Conservation (phyloP, 768 basidiomycete species). For the Fomitopsis pulvina region DNA sequence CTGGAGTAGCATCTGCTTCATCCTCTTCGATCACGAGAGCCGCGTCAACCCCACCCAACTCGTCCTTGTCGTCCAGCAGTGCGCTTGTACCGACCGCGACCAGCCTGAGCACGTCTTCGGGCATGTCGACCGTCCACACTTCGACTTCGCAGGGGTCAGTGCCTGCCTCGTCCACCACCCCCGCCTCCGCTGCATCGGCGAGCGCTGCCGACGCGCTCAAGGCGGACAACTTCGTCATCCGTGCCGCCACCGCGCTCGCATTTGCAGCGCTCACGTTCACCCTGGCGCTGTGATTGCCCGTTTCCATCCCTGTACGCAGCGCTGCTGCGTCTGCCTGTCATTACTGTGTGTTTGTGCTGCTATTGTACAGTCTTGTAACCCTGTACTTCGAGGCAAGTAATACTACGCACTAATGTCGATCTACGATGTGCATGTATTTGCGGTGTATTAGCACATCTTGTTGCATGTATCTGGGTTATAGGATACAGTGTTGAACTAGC, state of each 20-base stretch:
- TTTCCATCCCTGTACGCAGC: not conserved
- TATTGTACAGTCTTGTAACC: not conserved
- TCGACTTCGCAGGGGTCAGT: not conserved
- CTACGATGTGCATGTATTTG: slow-evolving; percentile 1
- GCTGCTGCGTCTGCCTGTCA: not conserved
- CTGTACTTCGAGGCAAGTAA: not conserved
- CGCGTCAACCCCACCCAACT: slow-evolving; percentile 2
- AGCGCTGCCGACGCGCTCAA: slow-evolving; percentile 11
- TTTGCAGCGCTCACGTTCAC: slow-evolving; percentile 18
- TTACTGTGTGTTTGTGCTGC: not conserved
- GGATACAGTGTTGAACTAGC: not conserved
- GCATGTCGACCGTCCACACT: not conserved
- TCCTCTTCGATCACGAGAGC: slow-evolving; percentile 2
- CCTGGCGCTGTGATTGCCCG: slow-evolving; percentile 13
- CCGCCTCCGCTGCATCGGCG: slow-evolving; percentile 6
- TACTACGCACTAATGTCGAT: not conserved
- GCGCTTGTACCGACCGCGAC: not conserved
- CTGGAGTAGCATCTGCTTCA: slow-evolving; percentile 1
- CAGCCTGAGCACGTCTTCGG: not conserved
- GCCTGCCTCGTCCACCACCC: not conserved
- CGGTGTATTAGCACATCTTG: not conserved
- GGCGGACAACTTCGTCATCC: slow-evolving; percentile 10
- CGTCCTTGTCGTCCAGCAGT: not conserved
- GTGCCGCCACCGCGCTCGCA: slow-evolving; percentile 16
- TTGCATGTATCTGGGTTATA: not conserved